Evolutionary conservation across 345 rosid genomes (phyloP).

Genomic region (Citrus unshiu): DNA sequence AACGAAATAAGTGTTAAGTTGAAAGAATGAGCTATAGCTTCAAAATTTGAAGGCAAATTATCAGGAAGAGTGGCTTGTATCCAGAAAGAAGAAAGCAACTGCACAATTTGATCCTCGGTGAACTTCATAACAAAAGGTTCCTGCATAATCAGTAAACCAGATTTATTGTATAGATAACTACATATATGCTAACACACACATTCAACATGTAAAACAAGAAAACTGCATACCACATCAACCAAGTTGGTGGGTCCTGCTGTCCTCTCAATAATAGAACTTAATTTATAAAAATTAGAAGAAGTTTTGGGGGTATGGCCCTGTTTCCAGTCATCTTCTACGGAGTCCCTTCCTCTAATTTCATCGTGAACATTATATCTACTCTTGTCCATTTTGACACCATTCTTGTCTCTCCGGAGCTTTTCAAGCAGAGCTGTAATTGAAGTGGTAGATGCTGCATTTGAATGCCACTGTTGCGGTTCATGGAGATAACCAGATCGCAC

Average conservation of each 20-base stretch:
- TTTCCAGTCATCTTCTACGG: conserved; percentile 44
- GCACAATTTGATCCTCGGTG: conserved; percentile 86
- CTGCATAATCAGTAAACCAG: conserved; percentile 35
- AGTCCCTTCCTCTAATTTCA: conserved; percentile 42
- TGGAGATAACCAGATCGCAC: conserved; percentile 50
- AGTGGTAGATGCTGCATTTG: conserved; percentile 63
- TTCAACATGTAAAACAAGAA: background rate
- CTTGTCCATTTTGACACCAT: conserved; percentile 48
- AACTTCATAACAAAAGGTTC: conserved; percentile 66
- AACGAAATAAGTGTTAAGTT: conserved; percentile 63
- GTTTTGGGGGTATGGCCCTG: conserved; percentile 42
- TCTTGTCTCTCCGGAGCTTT: conserved; percentile 80
- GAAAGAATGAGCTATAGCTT: conserved; percentile 91
- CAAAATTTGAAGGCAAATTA: conserved; percentile 76
- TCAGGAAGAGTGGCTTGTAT: conserved; percentile 72
- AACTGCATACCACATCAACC: conserved; percentile 41
- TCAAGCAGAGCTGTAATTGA: conserved; percentile 76
- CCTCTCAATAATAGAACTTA: conserved; percentile 70
- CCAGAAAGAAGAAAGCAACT: conserved; percentile 86
- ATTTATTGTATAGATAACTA: background rate
- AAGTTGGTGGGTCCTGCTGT: conserved; percentile 42
- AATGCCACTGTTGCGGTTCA: conserved; percentile 66
- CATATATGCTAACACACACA: background rate
- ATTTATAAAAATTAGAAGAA: conserved; percentile 60
- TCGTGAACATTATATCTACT: conserved; percentile 37